phyloP scores from a whole-genome alignment of 352 stramenopile species.

The Hyaloperonospora arabidopsidis region DNA sequence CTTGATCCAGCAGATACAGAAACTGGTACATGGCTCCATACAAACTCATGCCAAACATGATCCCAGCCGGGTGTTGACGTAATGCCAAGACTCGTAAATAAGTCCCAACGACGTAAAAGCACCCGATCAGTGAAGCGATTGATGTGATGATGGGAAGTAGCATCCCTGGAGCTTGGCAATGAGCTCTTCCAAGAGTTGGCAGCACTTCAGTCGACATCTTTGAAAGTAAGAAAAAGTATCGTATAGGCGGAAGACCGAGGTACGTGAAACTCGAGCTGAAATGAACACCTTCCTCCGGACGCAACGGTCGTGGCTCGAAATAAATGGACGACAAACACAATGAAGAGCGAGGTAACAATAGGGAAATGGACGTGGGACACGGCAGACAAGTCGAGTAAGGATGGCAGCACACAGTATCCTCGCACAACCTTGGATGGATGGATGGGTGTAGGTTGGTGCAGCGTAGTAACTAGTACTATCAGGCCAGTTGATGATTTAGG shows the following conservation, averaged over 20 bases:
- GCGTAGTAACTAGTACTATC: no score
- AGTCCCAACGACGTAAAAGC: slow-evolving; percentile 69
- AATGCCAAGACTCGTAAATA: slow-evolving; percentile 60
- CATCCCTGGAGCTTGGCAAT: slow-evolving; percentile 39
- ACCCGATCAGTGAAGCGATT: slow-evolving; percentile 56
- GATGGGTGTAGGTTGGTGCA: no score
- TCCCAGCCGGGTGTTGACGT: slow-evolving; percentile 70
- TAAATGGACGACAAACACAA: slow-evolving; percentile 10
- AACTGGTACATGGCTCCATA: slow-evolving; percentile 81
- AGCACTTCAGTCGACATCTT: slow-evolving; percentile 15
- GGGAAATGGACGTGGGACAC: neutral
- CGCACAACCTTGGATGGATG: no score
- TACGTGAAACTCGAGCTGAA: neutral
- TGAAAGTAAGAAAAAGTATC: neutral
- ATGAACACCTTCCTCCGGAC: no score
- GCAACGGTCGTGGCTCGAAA: slow-evolving; percentile 3
- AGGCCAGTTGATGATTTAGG: no score
- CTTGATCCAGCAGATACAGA: slow-evolving; percentile 55
- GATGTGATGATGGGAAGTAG: slow-evolving; percentile 61
- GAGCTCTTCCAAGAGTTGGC: slow-evolving; percentile 9
- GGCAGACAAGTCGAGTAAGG: no score
- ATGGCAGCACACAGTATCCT: no score
- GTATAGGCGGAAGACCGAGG: neutral
- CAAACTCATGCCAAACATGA: slow-evolving; percentile 83
- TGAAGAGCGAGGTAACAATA: slow-evolving; percentile 1